These are phyloP conservation scores for Leucocoprinus gongylophorus DNA, from an alignment of 1,284 basidiomycete species.

Conservation along the genomic window DNA sequence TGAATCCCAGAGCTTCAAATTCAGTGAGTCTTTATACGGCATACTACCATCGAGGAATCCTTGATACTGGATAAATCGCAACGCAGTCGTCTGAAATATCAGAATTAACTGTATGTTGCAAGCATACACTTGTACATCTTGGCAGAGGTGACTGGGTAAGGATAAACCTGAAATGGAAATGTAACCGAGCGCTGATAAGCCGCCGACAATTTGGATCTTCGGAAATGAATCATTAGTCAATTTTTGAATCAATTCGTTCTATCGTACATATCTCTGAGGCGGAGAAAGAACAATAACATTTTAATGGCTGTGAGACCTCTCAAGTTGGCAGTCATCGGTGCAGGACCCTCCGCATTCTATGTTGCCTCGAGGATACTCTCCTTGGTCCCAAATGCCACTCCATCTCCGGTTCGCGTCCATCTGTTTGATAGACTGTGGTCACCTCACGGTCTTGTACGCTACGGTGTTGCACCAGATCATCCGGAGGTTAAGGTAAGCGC, in stretches of 20 bases:
- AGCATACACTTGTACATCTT: not conserved
- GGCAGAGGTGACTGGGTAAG: not conserved
- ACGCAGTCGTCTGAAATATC: not conserved
- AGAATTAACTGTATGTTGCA: not conserved
- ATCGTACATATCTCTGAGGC: not conserved
- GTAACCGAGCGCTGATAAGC: not conserved
- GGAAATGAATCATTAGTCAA: too few species aligned
- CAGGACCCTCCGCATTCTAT: constrained; percentile 94
- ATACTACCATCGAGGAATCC: constrained; percentile 1
- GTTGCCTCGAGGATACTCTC: constrained; percentile 79
- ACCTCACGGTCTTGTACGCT: constrained; percentile 92
- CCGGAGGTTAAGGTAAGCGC: constrained; percentile 88
- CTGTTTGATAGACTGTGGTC: constrained; percentile 92
- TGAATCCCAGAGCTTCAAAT: constrained; percentile 12
- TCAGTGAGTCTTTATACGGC: not conserved
- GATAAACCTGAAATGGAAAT: not conserved
- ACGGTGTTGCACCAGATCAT: constrained; percentile 98
- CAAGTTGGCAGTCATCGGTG: constrained; percentile 81
- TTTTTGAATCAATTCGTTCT: not conserved
- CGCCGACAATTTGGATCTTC: too few species aligned
- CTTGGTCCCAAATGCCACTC: constrained; percentile 41
- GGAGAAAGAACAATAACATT: constrained; percentile 2
- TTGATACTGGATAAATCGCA: not conserved
- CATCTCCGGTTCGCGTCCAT: constrained; percentile 57
- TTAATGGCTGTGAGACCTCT: constrained; percentile 21